phyloP scores from a whole-genome alignment of 1,139 yeast species.

The Diutina pseudorugosa region DNA sequence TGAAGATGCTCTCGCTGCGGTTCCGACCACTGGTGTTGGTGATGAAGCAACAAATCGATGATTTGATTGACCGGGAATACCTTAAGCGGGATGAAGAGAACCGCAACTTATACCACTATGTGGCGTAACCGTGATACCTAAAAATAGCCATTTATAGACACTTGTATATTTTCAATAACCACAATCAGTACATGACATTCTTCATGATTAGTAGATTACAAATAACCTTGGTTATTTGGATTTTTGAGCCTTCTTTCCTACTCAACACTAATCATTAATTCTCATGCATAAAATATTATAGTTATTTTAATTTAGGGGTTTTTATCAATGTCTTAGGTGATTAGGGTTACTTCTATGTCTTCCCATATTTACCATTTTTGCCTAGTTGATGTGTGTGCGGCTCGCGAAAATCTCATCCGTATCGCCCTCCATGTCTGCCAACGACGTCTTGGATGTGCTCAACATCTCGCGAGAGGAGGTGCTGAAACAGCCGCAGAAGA shows the following conservation, averaged over 20 bases:
- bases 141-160: not conserved
- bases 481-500: constrained; percentile 22
- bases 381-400: not conserved
- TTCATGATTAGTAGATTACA: too few species aligned
- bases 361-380: too few species aligned
- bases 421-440: constrained; percentile 26
- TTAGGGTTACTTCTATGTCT: too few species aligned
- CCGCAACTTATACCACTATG: constrained; percentile 53
- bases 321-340: too few species aligned
- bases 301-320: too few species aligned
- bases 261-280: too few species aligned
- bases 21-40: constrained; percentile 58
- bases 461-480: constrained; percentile 42
- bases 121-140: constrained; percentile 29
- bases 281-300: too few species aligned
- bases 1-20: constrained; percentile 47
- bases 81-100: constrained; percentile 59
- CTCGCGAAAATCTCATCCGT: not conserved
- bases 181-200: too few species aligned
- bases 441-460: constrained; percentile 69
- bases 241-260: too few species aligned
- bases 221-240: too few species aligned
- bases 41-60: constrained; percentile 73
- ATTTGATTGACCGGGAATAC: constrained; percentile 66
- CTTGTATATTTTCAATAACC: too few species aligned